Evolutionary conservation across 2,329 filamentous ascomycete genomes (phyloP).

Genomic region (Sporothrix inflata): DNA sequence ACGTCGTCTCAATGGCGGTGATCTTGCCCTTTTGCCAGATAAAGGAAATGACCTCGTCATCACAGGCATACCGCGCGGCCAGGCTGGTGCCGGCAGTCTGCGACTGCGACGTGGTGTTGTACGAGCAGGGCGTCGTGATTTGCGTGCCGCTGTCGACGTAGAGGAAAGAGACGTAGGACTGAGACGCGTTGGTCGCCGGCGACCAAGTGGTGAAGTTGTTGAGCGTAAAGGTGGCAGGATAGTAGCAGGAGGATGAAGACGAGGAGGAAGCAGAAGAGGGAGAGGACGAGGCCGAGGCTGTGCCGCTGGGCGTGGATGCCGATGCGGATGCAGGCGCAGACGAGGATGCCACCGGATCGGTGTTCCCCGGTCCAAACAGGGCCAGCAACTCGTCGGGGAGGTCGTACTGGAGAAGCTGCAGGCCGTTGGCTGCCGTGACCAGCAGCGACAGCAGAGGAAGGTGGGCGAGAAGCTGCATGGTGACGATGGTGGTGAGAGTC

Average conservation of each 20-base stretch:
- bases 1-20: slow-evolving; percentile 52
- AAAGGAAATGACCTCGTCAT: slow-evolving; percentile 48
- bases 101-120: slow-evolving; percentile 48
- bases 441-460: slow-evolving; percentile 5
- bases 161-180: slow-evolving; percentile 43
- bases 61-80: slow-evolving; percentile 49
- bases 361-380: slow-evolving; percentile 2
- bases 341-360: not conserved
- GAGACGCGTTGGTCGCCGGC: slow-evolving; percentile 42
- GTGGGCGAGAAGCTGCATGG: slow-evolving; percentile 18
- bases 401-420: slow-evolving; percentile 23
- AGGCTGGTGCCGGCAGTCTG: slow-evolving; percentile 38
- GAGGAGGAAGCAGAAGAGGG: not conserved
- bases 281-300: not conserved
- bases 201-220: slow-evolving; percentile 42
- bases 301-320: not conserved
- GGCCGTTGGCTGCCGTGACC: slow-evolving; percentile 3
- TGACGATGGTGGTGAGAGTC: not conserved
- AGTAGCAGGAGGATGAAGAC: slow-evolving; percentile 27
- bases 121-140: slow-evolving; percentile 48
- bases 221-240: slow-evolving; percentile 44
- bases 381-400: slow-evolving; percentile 26
- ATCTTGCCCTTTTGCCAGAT: slow-evolving; percentile 46
- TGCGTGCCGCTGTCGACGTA: slow-evolving; percentile 48
- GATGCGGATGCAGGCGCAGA: not conserved